Percentiles rank a stretch among this genome's conserved stretches.
These are phyloP conservation scores for Persicaria maculosa DNA, from an alignment of 148 eudicot genomes.

Conservation along the genomic window DNA sequence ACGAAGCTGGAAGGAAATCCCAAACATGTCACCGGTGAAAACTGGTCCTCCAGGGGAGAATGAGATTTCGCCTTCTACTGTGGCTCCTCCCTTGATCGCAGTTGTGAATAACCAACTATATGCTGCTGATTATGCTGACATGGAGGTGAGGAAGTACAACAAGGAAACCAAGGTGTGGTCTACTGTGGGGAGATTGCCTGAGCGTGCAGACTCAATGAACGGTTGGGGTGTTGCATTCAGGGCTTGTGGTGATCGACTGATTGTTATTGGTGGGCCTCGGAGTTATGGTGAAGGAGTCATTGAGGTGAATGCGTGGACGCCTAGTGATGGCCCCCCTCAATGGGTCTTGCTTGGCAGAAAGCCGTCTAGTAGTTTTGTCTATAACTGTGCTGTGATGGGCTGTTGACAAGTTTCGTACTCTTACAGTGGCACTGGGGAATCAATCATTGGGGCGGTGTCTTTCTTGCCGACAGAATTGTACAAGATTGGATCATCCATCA, in stretches of 20 bases:
- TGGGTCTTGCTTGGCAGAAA: slow-evolving; percentile 29
- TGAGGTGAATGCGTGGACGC: slow-evolving; percentile 34
- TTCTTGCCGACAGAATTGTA: too few relatives aligned
- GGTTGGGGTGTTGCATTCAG: slow-evolving; percentile 41
- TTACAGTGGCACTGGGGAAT: too few relatives aligned
- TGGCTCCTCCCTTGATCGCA: slow-evolving; percentile 34
- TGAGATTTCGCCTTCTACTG: slow-evolving; percentile 21
- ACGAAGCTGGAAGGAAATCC: slow-evolving; percentile 23
- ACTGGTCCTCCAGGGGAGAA: slow-evolving; percentile 11
- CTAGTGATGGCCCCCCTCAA: slow-evolving; percentile 25
- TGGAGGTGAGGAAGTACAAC: slow-evolving; percentile 27
- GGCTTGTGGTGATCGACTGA: slow-evolving; percentile 33
- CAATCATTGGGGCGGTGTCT: too few relatives aligned
- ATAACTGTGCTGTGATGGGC: slow-evolving; percentile 43
- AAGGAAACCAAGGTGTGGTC: slow-evolving; percentile 19
- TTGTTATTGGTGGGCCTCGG: slow-evolving; percentile 35
- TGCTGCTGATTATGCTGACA: slow-evolving; percentile 27
- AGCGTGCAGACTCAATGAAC: slow-evolving; percentile 26
- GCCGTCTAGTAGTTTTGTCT: slow-evolving; percentile 29
- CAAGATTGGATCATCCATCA: background rate
- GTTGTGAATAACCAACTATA: slow-evolving; percentile 33
- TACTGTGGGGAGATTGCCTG: slow-evolving; percentile 28
- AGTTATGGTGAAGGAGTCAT: slow-evolving; percentile 20
- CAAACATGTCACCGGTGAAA: slow-evolving; percentile 26
- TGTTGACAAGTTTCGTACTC: slow-evolving; percentile 12